Conservation (phyloP, 768 basidiomycete species). For the Psilocybe azurescens region DNA sequence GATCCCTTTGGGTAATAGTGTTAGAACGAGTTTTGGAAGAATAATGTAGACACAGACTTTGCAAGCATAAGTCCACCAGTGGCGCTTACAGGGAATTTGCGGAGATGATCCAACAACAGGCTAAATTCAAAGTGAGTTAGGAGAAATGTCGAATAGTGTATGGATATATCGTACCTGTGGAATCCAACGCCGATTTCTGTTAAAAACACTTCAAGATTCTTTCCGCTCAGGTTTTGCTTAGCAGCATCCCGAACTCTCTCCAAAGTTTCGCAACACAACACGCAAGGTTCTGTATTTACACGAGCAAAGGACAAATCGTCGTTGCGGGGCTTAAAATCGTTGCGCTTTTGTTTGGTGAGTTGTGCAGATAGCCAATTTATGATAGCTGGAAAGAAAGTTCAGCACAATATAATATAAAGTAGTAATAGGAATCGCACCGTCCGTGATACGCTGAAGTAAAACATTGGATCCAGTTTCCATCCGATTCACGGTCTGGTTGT, state of each 20-base stretch:
- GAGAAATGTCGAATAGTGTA: neutral
- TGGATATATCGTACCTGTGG: constrained; percentile 63
- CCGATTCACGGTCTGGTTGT: constrained; percentile 84
- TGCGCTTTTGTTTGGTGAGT: constrained; percentile 91
- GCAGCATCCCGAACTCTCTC: constrained; percentile 82
- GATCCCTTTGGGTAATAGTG: constrained; percentile 62
- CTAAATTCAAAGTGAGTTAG: constrained; percentile 42
- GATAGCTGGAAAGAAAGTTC: constrained; percentile 51
- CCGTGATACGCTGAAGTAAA: constrained; percentile 80
- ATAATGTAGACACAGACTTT: constrained; percentile 65
- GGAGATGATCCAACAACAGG: constrained; percentile 90
- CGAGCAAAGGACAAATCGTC: constrained; percentile 95
- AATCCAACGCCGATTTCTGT: constrained; percentile 94
- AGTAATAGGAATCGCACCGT: constrained; percentile 55
- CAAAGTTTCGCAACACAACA: constrained; percentile 82
- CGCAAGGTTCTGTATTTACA: constrained; percentile 93
- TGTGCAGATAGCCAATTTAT: constrained; percentile 76
- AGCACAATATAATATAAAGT: neutral
- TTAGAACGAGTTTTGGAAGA: neutral
- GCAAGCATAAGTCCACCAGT: constrained; percentile 98
- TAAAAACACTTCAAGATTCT: constrained; percentile 91
- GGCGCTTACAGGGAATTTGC: constrained; percentile 96
- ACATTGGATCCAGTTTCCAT: constrained; percentile 84
- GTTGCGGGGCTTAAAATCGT: constrained; percentile 95
- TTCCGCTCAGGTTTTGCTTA: constrained; percentile 81